Evolutionary conservation across 306 rosid genomes (phyloP).

Genomic region (Gastrolobium bilobum): DNA sequence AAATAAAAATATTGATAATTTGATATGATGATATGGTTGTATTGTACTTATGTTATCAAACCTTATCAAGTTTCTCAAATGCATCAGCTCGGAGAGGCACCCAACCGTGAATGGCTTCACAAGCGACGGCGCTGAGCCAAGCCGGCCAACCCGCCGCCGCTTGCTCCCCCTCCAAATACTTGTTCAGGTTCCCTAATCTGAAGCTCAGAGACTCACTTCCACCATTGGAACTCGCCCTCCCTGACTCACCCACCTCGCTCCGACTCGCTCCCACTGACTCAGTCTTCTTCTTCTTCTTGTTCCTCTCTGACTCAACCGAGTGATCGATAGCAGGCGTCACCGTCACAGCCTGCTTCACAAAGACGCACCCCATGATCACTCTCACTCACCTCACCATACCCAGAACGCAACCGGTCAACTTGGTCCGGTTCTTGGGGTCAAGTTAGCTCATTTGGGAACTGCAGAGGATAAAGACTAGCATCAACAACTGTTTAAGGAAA

Average conservation of each 20-base stretch:
- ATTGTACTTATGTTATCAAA: slow-evolving; percentile 7
- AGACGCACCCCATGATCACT: slow-evolving; percentile 84
- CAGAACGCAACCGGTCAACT: slow-evolving; percentile 11
- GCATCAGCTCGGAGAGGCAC: slow-evolving; percentile 91
- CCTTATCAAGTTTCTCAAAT: slow-evolving; percentile 93
- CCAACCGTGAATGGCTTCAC: slow-evolving; percentile 97
- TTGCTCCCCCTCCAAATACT: slow-evolving; percentile 89
- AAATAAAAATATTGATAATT: neutral
- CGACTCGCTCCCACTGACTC: slow-evolving; percentile 63
- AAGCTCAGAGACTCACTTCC: slow-evolving; percentile 79
- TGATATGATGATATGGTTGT: neutral
- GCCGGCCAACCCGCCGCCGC: slow-evolving; percentile 98
- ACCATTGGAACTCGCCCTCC: slow-evolving; percentile 74
- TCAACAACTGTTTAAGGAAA: slow-evolving; percentile 44
- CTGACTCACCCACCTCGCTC: slow-evolving; percentile 84
- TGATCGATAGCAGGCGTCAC: slow-evolving; percentile 93
- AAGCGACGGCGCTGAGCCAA: slow-evolving; percentile 96
- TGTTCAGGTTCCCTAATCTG: slow-evolving; percentile 78
- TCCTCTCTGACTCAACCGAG: slow-evolving; percentile 61
- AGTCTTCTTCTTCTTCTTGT: slow-evolving; percentile 44
- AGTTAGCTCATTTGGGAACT: slow-evolving; percentile 35
- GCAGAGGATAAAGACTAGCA: slow-evolving; percentile 10
- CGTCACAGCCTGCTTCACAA: slow-evolving; percentile 87
- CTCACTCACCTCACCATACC: slow-evolving; percentile 37
- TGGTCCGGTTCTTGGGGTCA: neutral